A percentile compares a stretch with the other conserved stretches of the same genome.
phyloP scores from a whole-genome alignment of 75 land plant genomes.

The Cupressus sempervirens region DNA sequence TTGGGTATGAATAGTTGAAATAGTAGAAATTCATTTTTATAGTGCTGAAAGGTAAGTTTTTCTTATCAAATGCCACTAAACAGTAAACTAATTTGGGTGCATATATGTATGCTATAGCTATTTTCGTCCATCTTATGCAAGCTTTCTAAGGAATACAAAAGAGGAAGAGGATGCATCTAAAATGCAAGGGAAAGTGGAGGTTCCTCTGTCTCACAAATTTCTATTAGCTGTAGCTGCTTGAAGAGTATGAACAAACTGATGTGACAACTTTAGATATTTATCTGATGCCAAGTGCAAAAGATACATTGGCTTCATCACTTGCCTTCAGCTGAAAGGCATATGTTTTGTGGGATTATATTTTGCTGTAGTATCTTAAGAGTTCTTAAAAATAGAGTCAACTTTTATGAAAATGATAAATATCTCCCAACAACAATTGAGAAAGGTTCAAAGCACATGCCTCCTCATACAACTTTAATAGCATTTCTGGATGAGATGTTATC shows the following conservation, averaged over 20 bases:
- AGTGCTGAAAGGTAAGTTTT: neutral
- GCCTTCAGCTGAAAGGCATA: no score
- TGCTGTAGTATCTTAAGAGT: no score
- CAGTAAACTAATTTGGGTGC: neutral
- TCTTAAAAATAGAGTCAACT: no score
- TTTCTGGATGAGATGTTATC: no score
- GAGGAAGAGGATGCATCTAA: constrained; percentile 42
- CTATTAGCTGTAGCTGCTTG: neutral
- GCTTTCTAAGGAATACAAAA: constrained; percentile 60
- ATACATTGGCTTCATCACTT: no score
- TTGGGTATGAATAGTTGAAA: no score
- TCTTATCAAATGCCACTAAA: neutral
- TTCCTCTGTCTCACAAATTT: neutral
- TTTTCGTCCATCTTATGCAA: constrained; percentile 61
- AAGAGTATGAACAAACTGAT: neutral
- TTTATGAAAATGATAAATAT: no score
- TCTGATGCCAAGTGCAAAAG: neutral
- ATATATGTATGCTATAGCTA: constrained; percentile 42
- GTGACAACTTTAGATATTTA: neutral
- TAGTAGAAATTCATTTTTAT: no score
- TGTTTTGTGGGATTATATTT: no score
- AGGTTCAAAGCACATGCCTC: no score
- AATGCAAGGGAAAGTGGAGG: neutral
- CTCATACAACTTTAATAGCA: no score
- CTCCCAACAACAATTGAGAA: no score